phyloP scores from a whole-genome alignment of 345 rosid species.

The Brassica cretica region DNA sequence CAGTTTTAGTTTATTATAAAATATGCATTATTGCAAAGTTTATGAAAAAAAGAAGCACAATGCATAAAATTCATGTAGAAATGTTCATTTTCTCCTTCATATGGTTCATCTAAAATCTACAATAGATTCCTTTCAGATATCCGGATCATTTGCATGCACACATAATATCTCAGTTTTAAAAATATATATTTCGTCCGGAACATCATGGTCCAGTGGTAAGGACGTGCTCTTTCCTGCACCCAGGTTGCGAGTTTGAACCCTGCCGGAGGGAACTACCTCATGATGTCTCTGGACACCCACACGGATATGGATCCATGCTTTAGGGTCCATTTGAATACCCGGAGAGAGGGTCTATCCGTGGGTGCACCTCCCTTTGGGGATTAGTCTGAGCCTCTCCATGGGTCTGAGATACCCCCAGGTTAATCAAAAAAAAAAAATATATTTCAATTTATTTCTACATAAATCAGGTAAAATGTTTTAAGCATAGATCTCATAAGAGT shows the following conservation, averaged over 20 bases:
- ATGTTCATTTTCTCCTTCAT: neutral
- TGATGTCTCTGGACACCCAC: no score
- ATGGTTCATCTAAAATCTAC: slow-evolving; percentile 1
- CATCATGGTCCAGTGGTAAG: no score
- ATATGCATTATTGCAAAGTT: neutral
- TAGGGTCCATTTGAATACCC: no score
- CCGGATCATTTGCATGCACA: slow-evolving; percentile 13
- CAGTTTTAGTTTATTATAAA: neutral
- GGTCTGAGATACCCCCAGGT: no score
- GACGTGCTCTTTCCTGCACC: no score
- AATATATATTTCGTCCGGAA: neutral
- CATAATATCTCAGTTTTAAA: neutral
- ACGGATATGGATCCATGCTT: no score
- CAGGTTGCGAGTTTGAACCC: no score
- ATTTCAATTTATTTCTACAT: neutral
- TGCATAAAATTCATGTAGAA: neutral
- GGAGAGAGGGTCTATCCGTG: no score
- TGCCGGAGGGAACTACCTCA: no score
- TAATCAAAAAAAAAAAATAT: no score
- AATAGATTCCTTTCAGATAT: slow-evolving; percentile 29
- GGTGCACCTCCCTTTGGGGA: no score
- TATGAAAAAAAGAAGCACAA: neutral
- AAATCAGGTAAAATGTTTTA: neutral
- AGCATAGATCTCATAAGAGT: slow-evolving; percentile 6
- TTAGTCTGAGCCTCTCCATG: no score